Base-by-base conservation (phyloP, 306 rosid species). In the Herpetospermum pedunculosum region DNA sequence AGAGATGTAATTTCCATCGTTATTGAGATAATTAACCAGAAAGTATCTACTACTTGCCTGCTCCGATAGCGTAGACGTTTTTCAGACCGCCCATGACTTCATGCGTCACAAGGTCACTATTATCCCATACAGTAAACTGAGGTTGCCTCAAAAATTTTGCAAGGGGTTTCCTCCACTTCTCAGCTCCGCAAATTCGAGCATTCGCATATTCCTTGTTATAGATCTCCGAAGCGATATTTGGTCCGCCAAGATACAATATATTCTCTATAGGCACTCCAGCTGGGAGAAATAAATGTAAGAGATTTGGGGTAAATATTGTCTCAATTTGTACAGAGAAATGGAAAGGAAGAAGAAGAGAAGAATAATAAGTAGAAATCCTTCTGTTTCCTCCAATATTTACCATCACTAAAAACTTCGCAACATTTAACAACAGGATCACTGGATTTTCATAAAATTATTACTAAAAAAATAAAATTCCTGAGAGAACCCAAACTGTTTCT, bases 41-140 rank as follows among this genome's bases (percentile, higher is more conserved):
- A 69, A 62, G 78, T 58, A 52, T 15, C 71, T 59, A 75, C 69
- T 29, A 72, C 74, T 83, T 83, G 85, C 98, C 98, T 53, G 97
- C 98, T 53, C 98, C 98, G 58, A 93, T 90, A 80, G 98, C 98
- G 64, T 93, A 93, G 50, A 90, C 98, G 74, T 93, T 93, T 75
- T 93, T 93, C 87, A 93, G 78, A 49, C 97, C 97, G n/a, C 98
- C 98, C 98, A 93, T 93, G 83, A 93, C 98, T 68, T 93, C 98
- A 62, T 93, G 98, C 4, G 97, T 93, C 78, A 87, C 84, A 16
- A 92, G 97, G 78, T 92, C 98, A 49, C 98, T 90, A 63, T 92
- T 92, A 75, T 92, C 98, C 98, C 98, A 92, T 73, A 92, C 98
- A 54, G 76, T 85, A 57, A 92, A 92, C 54, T 92, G 92, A 13